Percentiles rank a stretch among this genome's conserved stretches.
phyloP scores from a whole-genome alignment of 163 green algal genomes.

The Coccomyxa subellipsoidea region DNA sequence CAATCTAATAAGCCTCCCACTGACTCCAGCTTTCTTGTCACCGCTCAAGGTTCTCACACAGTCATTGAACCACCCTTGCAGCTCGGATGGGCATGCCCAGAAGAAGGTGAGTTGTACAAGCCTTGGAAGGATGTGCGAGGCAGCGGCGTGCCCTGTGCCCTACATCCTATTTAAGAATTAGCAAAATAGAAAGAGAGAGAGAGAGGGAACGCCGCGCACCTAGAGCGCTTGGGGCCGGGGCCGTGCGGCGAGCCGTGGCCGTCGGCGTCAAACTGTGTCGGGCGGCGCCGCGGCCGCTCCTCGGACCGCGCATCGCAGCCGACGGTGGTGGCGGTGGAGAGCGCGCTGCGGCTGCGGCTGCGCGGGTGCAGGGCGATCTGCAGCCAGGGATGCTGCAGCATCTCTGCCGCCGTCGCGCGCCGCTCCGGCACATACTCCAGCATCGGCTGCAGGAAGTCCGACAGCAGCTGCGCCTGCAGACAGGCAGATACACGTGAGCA shows the following conservation, averaged over 20 bases:
- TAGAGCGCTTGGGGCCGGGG: neutral
- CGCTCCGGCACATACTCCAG: conserved; percentile 83
- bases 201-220: neutral
- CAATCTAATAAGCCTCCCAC: neutral
- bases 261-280: neutral
- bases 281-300: neutral
- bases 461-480: conserved; percentile 68
- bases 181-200: neutral
- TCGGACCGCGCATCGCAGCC: neutral
- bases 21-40: neutral
- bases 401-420: conserved; percentile 81
- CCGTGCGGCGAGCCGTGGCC: neutral
- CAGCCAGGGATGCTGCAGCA: conserved; percentile 93
- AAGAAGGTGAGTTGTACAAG: neutral
- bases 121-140: too few species aligned
- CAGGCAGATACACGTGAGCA: neutral
- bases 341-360: neutral
- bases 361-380: neutral
- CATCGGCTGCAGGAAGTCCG: conserved; percentile 90
- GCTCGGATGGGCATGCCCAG: neutral
- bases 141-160: too few species aligned
- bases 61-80: neutral
- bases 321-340: neutral
- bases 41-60: neutral
- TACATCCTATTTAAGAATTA: too few species aligned